Conservation (phyloP, 176 grass and related monocot genomes). For the Musa itinerans region DNA sequence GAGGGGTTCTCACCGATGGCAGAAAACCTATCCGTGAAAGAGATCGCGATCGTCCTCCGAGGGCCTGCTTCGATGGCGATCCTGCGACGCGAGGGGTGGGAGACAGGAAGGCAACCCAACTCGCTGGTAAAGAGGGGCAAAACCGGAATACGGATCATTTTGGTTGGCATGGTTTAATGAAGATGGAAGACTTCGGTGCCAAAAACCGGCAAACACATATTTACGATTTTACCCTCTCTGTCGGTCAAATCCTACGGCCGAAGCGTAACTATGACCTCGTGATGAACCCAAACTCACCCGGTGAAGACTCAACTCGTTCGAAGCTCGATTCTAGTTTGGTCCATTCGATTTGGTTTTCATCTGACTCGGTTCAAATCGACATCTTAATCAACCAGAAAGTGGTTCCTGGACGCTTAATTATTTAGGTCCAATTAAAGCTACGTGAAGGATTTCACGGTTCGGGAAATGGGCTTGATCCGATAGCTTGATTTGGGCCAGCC, state of each 20-base stretch:
- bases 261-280: neutral
- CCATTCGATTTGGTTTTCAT: too few species aligned
- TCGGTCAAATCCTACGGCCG: neutral
- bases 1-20: neutral
- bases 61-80: neutral
- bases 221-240: neutral
- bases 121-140: neutral
- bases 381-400: too few species aligned
- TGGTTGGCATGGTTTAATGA: neutral
- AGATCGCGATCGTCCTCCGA: neutral
- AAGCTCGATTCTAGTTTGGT: too few species aligned
- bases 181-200: too few species aligned
- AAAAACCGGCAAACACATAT: neutral
- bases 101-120: neutral
- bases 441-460: too few species aligned
- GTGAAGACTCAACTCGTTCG: neutral
- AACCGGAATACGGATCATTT: neutral
- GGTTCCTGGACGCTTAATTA: too few species aligned
- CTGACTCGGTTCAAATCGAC: too few species aligned
- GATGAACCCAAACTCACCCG: neutral
- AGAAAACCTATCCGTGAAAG: neutral
- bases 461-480: too few species aligned
- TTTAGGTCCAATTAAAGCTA: too few species aligned
- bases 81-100: neutral
- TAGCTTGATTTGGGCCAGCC: too few species aligned